Evolutionary conservation across 2,329 filamentous ascomycete genomes (phyloP).

Genomic region (Lachnellula willkommii): DNA sequence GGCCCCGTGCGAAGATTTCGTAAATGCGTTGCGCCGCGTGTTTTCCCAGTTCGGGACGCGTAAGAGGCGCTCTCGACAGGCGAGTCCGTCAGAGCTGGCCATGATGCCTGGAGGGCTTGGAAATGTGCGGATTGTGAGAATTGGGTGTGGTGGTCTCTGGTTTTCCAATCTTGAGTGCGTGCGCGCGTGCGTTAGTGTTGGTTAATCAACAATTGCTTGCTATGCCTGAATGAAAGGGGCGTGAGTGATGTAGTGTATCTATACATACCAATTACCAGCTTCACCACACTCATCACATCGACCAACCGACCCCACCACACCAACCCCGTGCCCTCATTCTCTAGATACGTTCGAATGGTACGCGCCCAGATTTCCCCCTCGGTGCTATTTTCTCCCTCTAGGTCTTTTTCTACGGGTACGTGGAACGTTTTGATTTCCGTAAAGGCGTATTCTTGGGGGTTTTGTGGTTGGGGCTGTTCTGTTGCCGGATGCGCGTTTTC

Average conservation of each 20-base stretch:
- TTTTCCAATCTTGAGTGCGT: neutral
- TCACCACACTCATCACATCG: neutral
- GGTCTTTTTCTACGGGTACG: neutral
- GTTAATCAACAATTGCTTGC: too few species aligned
- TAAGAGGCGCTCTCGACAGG: neutral
- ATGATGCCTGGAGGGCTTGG: neutral
- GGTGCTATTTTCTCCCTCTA: neutral
- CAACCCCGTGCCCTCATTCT: neutral
- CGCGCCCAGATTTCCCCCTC: neutral
- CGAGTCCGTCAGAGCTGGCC: neutral
- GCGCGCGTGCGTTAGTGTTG: neutral
- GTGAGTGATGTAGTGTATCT: too few species aligned
- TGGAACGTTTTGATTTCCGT: neutral
- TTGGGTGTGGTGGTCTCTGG: neutral
- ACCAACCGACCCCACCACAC: neutral
- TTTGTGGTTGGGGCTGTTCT: neutral
- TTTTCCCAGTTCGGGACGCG: neutral
- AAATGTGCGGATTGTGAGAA: neutral
- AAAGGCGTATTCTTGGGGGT: neutral
- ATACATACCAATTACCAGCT: neutral
- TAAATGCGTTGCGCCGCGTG: neutral
- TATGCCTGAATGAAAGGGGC: too few species aligned
- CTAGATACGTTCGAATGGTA: neutral
- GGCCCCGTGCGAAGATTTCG: neutral
- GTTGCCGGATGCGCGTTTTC: too few species aligned